Conservation (phyloP, 2,329 filamentous ascomycete genomes). For the Pyricularia sp. region DNA sequence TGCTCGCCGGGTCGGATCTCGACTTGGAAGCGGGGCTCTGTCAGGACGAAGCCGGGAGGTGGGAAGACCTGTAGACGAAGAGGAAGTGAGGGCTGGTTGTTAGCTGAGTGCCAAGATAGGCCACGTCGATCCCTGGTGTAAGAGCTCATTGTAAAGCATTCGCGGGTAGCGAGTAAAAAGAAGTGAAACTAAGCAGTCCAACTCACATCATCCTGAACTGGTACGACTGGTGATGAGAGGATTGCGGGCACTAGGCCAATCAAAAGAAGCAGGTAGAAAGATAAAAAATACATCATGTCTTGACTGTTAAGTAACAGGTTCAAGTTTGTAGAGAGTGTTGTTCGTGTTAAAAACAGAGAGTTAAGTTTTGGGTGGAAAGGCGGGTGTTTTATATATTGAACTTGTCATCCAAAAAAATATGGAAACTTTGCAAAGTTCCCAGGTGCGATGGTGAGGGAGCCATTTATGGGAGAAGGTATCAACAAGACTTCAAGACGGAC, state of each 20-base stretch:
- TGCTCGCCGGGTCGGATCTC: neutral
- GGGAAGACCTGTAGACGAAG: neutral
- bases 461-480: neutral
- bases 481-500: neutral
- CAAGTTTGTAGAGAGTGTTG: neutral
- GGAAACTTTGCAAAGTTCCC: neutral
- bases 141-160: neutral
- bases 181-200: neutral
- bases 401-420: neutral
- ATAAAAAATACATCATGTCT: neutral
- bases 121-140: neutral
- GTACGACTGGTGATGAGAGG: neutral
- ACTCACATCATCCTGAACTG: neutral
- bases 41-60: neutral
- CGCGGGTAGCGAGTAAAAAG: neutral
- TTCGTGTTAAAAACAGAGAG: neutral
- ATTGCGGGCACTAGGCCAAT: neutral
- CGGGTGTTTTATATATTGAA: too few relatives aligned
- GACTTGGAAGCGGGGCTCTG: neutral
- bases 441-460: neutral
- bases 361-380: too few relatives aligned
- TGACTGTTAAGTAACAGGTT: neutral
- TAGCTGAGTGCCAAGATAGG: neutral
- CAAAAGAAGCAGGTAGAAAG: neutral
- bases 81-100: neutral